These are phyloP conservation scores for Trichosporon ovoides DNA, from an alignment of 1,284 basidiomycete species.

Conservation along the genomic window DNA sequence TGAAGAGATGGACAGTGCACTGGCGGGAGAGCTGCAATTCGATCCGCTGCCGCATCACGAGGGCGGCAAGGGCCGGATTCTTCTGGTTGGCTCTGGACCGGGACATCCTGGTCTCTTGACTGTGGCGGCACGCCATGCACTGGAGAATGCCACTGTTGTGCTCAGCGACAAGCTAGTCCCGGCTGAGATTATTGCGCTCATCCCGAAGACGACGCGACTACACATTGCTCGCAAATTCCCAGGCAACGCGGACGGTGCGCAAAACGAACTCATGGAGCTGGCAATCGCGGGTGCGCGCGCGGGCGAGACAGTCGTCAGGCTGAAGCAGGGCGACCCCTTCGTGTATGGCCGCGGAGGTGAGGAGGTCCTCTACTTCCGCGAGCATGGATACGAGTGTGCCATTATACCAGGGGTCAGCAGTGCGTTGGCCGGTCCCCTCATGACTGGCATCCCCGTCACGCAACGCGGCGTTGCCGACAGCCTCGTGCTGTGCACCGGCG, in stretches of 20 bases:
- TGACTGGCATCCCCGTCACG: slow-evolving; percentile 87
- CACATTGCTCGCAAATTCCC: slow-evolving; percentile 93
- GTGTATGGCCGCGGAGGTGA: slow-evolving; percentile 92
- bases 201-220: slow-evolving; percentile 60
- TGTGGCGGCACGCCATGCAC: slow-evolving; percentile 71
- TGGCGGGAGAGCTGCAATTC: slow-evolving; percentile 38
- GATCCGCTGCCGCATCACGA: slow-evolving; percentile 33
- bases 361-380: slow-evolving; percentile 85
- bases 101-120: slow-evolving; percentile 91
- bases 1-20: slow-evolving; percentile 63
- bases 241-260: slow-evolving; percentile 91
- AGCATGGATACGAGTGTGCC: slow-evolving; percentile 72
- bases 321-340: slow-evolving; percentile 96
- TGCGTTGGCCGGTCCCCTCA: slow-evolving; percentile 80
- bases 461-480: slow-evolving; percentile 90
- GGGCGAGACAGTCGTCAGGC: slow-evolving; percentile 82
- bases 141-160: slow-evolving; percentile 75
- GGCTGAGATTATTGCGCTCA: slow-evolving; percentile 75
- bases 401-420: slow-evolving; percentile 86
- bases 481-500: slow-evolving; percentile 85
- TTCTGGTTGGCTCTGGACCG: slow-evolving; percentile 88
- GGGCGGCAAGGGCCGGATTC: slow-evolving; percentile 60
- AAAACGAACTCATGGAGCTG: slow-evolving; percentile 86
- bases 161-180: slow-evolving; percentile 96
- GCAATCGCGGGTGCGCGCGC: slow-evolving; percentile 72